Percentiles rank a stretch among this genome's conserved stretches.
phyloP scores from a whole-genome alignment of 768 basidiomycete species.

The Lactarius deliciosus region DNA sequence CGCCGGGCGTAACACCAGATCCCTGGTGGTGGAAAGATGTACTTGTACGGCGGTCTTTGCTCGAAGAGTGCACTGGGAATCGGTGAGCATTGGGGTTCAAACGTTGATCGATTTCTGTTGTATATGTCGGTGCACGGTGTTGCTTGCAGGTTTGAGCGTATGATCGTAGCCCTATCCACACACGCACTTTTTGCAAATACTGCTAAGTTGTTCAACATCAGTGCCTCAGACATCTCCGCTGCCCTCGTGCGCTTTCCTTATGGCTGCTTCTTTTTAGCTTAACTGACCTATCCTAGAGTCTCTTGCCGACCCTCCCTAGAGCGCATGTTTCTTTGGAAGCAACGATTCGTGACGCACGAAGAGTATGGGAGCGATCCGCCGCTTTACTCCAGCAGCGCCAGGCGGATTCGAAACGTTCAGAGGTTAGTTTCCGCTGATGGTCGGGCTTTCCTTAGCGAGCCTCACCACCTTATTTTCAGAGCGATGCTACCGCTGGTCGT shows the following conservation, averaged over 20 bases:
- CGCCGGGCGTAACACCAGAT: conserved; percentile 12
- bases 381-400: conserved; percentile 38
- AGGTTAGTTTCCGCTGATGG: conserved; percentile 29
- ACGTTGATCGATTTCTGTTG: conserved; percentile 10
- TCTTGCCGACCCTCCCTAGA: conserved; percentile 38
- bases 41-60: conserved; percentile 52
- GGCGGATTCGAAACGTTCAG: conserved; percentile 34
- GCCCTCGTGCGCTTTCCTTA: conserved; percentile 11
- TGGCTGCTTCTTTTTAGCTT: conserved; percentile 8
- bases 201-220: conserved; percentile 20
- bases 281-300: conserved; percentile 27
- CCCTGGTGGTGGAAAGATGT: conserved; percentile 60
- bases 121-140: conserved; percentile 16
- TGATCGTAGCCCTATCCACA: conserved; percentile 52
- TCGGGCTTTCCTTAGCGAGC: conserved; percentile 16
- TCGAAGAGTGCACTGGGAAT: conserved; percentile 55
- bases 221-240: conserved; percentile 20
- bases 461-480: conserved; percentile 14
- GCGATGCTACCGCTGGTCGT: background rate
- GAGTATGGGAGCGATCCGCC: conserved; percentile 42
- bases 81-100: conserved; percentile 37
- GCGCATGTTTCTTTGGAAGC: conserved; percentile 39
- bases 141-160: conserved; percentile 48
- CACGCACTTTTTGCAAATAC: conserved; percentile 45
- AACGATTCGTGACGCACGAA: conserved; percentile 36